phyloP scores from a whole-genome alignment of 306 rosid species.

The Biancaea sappan region DNA sequence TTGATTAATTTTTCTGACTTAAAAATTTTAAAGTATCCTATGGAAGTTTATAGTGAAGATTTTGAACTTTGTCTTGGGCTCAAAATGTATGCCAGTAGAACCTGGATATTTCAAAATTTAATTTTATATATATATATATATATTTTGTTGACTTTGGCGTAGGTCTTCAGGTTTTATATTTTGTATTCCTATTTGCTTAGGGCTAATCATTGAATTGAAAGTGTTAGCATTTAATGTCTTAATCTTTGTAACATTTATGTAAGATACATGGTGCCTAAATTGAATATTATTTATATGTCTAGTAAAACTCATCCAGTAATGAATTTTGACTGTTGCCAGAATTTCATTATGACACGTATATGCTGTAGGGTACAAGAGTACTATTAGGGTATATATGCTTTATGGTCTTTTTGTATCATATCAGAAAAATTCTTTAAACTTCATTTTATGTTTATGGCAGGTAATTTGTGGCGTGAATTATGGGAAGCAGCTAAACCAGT shows the following conservation, averaged over 20 bases:
- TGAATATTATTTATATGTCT: background rate
- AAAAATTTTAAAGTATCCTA: background rate
- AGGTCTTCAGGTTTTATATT: background rate
- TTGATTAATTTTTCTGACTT: background rate
- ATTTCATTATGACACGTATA: background rate
- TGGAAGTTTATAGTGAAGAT: background rate
- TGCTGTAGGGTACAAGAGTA: background rate
- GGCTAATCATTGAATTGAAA: slow-evolving; percentile 7
- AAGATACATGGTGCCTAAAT: background rate
- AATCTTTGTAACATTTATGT: background rate
- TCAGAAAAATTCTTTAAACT: slow-evolving; percentile 17
- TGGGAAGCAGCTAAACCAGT: slow-evolving; percentile 93
- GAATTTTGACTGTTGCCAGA: background rate
- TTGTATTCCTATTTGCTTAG: background rate
- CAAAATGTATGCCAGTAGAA: background rate
- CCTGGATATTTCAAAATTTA: background rate
- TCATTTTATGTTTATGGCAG: slow-evolving; percentile 43
- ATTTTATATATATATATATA: too few species aligned
- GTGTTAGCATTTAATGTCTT: background rate
- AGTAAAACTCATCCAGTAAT: background rate
- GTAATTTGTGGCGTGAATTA: slow-evolving; percentile 93
- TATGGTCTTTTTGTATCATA: background rate
- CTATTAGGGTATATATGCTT: background rate
- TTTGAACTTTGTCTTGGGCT: background rate
- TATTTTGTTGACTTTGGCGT: background rate